A percentile compares a stretch with the other conserved stretches of the same genome.
These are phyloP conservation scores for Aspergillus homomorphus DNA, from an alignment of 495 filamentous ascomycete species.

Conservation along the genomic window DNA sequence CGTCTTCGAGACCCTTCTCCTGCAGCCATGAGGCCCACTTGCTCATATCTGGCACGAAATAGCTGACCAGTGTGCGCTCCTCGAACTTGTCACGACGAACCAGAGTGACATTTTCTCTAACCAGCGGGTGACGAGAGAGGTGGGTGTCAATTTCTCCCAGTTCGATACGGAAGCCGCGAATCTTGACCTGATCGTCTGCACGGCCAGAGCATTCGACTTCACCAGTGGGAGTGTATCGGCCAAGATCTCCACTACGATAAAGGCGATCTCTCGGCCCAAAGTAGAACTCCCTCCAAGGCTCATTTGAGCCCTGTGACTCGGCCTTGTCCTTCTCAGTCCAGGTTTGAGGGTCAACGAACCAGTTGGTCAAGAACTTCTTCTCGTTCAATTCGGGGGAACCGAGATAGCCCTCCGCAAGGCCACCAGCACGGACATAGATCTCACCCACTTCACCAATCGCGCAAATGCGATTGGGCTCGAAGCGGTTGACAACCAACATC, in stretches of 20 bases:
- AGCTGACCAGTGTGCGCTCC: conserved; percentile 85
- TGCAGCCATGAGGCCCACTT: conserved; percentile 69
- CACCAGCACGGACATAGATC: conserved; percentile 83
- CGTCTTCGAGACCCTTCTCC: conserved; percentile 50
- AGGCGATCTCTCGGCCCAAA: conserved; percentile 82
- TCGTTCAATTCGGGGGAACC: conserved; percentile 66
- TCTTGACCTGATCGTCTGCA: conserved; percentile 90
- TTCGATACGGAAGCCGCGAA: conserved; percentile 93
- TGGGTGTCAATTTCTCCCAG: conserved; percentile 91
- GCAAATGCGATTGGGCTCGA: conserved; percentile 69
- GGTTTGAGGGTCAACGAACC: conserved; percentile 74
- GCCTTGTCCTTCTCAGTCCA: conserved; percentile 68
- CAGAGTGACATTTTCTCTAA: conserved; percentile 85
- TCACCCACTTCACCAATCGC: conserved; percentile 80
- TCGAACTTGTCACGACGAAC: conserved; percentile 86
- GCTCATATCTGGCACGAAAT: conserved; percentile 78
- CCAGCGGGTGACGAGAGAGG: conserved; percentile 70
- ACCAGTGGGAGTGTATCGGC: conserved; percentile 69
- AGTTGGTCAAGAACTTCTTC: conserved; percentile 82
- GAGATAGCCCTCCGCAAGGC: conserved; percentile 85
- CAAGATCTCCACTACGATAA: conserved; percentile 81
- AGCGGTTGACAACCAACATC: conserved; percentile 81
- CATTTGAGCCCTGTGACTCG: conserved; percentile 26
- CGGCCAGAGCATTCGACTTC: conserved; percentile 74
- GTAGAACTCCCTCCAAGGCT: conserved; percentile 76